Percentiles rank a stretch among this genome's conserved stretches.
Conservation (phyloP, 2,329 filamentous ascomycete genomes). For the Knoxdaviesia capensis region DNA sequence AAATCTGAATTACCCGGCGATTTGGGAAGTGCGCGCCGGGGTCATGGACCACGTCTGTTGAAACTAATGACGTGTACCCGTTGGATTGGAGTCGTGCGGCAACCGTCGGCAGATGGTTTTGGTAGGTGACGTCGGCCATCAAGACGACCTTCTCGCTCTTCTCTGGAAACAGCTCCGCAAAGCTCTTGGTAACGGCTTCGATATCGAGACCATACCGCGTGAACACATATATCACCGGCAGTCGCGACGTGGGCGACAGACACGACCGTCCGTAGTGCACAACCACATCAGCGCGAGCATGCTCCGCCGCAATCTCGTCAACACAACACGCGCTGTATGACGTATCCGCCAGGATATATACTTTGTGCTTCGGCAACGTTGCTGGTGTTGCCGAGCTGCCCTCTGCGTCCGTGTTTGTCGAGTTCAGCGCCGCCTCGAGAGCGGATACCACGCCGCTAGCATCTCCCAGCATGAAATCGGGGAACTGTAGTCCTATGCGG, state of each 20-base stretch:
- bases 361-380: conserved; percentile 11
- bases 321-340: conserved; percentile 96
- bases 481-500: conserved; percentile 82
- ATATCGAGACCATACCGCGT: conserved; percentile 52
- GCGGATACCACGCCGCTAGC: conserved; percentile 59
- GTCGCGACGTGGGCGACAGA: conserved; percentile 66
- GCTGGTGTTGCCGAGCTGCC: neutral
- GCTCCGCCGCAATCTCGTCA: conserved; percentile 89
- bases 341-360: conserved; percentile 85
- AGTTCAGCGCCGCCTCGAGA: conserved; percentile 9
- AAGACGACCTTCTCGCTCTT: conserved; percentile 47
- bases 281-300: conserved; percentile 74
- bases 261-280: conserved; percentile 91
- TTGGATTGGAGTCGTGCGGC: conserved; percentile 27
- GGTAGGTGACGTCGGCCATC: conserved; percentile 79
- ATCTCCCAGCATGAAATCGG: conserved; percentile 79
- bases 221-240: conserved; percentile 83
- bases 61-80: conserved; percentile 53
- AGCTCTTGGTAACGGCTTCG: conserved; percentile 32
- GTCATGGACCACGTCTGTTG: conserved; percentile 55
- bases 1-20: conserved; percentile 30
- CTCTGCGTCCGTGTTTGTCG: conserved; percentile 1
- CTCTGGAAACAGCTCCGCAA: conserved; percentile 48
- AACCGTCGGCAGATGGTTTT: conserved; percentile 48
- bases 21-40: conserved; percentile 73